Conservation (phyloP, 75 land plant species). For the Selaginella tamariscina region DNA sequence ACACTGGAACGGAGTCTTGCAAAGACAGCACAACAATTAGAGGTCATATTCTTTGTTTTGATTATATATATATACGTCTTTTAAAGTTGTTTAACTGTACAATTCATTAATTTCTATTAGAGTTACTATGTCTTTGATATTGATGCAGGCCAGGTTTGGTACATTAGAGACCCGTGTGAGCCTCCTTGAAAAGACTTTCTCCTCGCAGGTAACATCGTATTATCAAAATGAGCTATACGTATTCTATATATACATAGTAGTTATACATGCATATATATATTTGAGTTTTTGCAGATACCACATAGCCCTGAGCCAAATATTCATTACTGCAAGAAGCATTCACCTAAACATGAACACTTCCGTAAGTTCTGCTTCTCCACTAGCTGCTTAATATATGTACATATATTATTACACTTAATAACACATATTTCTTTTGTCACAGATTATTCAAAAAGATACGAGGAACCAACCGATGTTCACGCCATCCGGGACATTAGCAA, state of each 20-base stretch:
- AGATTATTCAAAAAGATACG: not conserved
- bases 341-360: too few relatives aligned
- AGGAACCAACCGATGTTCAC: not conserved
- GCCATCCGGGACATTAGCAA: not conserved
- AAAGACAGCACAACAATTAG: not conserved
- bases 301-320: not conserved
- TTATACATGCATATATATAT: not conserved
- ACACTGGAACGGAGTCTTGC: not conserved
- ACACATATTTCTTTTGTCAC: not conserved
- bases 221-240: too few relatives aligned
- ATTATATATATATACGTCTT: not conserved
- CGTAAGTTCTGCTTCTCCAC: too few relatives aligned
- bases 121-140: not conserved
- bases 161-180: not conserved
- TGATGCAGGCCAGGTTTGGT: not conserved
- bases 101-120: not conserved
- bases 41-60: too few relatives aligned
- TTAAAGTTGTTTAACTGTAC: not conserved
- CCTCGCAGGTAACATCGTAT: not conserved
- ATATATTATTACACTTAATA: not conserved
- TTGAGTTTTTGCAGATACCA: not conserved
- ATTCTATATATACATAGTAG: too few relatives aligned
- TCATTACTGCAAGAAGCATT: not conserved
- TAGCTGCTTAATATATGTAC: too few relatives aligned
- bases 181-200: not conserved